Evolutionary conservation across 306 rosid genomes (phyloP).

Genomic region (Medicago arabica): DNA sequence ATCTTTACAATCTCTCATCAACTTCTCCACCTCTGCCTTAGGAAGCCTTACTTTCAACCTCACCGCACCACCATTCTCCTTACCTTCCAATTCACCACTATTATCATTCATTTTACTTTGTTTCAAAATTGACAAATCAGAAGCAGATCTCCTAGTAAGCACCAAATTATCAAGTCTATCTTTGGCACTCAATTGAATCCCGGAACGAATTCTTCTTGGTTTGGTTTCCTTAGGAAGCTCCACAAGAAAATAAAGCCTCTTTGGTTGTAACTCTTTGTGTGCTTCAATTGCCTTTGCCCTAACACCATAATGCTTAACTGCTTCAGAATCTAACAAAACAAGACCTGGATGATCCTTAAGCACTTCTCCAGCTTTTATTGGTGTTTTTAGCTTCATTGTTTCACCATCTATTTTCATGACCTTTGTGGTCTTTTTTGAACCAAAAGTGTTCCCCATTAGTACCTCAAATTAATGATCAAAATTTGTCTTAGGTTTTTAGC

Average conservation of each 20-base stretch:
- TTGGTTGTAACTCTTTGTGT: conserved; percentile 59
- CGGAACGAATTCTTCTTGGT: conserved; percentile 88
- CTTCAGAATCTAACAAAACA: conserved; percentile 78
- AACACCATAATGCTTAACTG: conserved; percentile 81
- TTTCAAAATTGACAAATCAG: conserved; percentile 77
- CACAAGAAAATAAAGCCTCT: conserved; percentile 81
- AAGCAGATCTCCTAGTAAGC: conserved; percentile 74
- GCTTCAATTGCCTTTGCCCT: conserved; percentile 76
- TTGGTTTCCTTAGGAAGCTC: conserved; percentile 63
- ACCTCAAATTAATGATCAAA: neutral
- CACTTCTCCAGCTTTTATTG: conserved; percentile 65
- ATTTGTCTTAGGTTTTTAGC: neutral
- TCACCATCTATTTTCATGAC: conserved; percentile 85
- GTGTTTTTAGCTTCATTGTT: conserved; percentile 70
- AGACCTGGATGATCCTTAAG: conserved; percentile 74
- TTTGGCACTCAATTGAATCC: conserved; percentile 84
- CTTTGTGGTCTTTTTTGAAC: conserved; percentile 70
- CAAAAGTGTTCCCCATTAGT: conserved; percentile 80
- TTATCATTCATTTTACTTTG: conserved; percentile 37
- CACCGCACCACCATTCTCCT: conserved; percentile 46
- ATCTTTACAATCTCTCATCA: conserved; percentile 70
- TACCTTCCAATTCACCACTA: neutral
- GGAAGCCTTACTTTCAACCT: conserved; percentile 82
- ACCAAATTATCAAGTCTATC: conserved; percentile 79
- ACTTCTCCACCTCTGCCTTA: conserved; percentile 75